Evolutionary conservation across 2,329 filamentous ascomycete genomes (phyloP).

Genomic region (Fusarium cyanostomum): DNA sequence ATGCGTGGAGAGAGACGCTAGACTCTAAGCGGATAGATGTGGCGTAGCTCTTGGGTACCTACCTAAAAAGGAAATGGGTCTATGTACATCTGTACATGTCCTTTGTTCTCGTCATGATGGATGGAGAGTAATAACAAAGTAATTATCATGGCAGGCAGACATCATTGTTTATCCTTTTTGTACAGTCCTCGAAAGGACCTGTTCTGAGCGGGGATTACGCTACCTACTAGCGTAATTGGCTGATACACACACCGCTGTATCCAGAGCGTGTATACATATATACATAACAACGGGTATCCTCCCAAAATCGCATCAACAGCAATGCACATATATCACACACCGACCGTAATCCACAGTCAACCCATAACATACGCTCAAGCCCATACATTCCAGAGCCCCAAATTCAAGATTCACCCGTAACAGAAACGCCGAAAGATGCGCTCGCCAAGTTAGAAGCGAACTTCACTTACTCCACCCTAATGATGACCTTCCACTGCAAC

Average conservation of each 20-base stretch:
- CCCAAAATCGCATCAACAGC: conserved; percentile 12
- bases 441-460: neutral
- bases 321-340: conserved; percentile 11
- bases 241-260: neutral
- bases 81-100: neutral
- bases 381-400: neutral
- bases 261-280: conserved; percentile 9
- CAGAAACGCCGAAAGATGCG: conserved; percentile 24
- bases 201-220: neutral
- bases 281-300: conserved; percentile 10
- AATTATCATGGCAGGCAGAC: neutral
- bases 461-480: conserved; percentile 60
- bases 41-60: conserved; percentile 17
- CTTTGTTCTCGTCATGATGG: neutral
- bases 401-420: conserved; percentile 2
- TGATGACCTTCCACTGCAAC: conserved; percentile 74
- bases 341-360: conserved; percentile 5
- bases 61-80: conserved; percentile 27
- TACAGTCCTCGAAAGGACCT: neutral
- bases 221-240: neutral
- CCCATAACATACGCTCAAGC: neutral
- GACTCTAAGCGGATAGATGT: conserved; percentile 12
- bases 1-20: conserved; percentile 24
- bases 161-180: neutral
- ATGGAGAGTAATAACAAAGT: neutral